Evolutionary conservation across 202 grass and related monocot species (phyloP).

Genomic region (Brachypodium distachyon): DNA sequence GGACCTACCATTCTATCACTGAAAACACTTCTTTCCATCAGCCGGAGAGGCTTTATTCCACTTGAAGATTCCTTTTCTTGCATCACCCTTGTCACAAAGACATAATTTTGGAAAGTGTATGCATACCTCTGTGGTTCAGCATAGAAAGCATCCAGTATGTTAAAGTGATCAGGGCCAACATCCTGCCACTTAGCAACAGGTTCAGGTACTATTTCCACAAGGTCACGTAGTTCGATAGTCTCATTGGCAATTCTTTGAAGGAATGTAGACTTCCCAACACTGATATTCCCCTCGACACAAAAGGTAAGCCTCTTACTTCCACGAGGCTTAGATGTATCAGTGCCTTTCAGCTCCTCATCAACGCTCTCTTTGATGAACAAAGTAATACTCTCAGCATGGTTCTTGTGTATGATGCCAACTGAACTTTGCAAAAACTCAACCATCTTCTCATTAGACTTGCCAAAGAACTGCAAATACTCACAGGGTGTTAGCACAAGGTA

Average conservation of each 20-base stretch:
- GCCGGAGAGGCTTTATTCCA: slow-evolving; percentile 69
- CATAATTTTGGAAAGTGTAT: slow-evolving; percentile 91
- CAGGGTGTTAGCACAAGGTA: neutral
- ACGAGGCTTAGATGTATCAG: slow-evolving; percentile 17
- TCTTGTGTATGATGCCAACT: slow-evolving; percentile 82
- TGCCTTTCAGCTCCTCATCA: slow-evolving; percentile 60
- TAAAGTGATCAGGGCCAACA: slow-evolving; percentile 76
- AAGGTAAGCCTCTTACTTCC: slow-evolving; percentile 58
- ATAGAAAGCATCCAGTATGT: slow-evolving; percentile 86
- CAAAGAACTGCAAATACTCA: slow-evolving; percentile 53
- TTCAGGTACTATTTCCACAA: slow-evolving; percentile 82
- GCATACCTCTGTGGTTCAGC: slow-evolving; percentile 77
- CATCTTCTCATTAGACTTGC: slow-evolving; percentile 63
- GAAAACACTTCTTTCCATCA: slow-evolving; percentile 92
- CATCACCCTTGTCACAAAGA: slow-evolving; percentile 83
- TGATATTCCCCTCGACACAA: slow-evolving; percentile 90
- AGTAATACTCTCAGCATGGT: slow-evolving; percentile 78
- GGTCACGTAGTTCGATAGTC: slow-evolving; percentile 67
- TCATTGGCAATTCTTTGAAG: slow-evolving; percentile 82
- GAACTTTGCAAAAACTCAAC: slow-evolving; percentile 70
- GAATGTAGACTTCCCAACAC: slow-evolving; percentile 84
- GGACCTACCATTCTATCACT: slow-evolving; percentile 73
- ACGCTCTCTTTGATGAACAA: slow-evolving; percentile 71
- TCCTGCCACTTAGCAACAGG: slow-evolving; percentile 79
- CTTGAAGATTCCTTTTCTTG: slow-evolving; percentile 71